Base-by-base conservation (phyloP, 2,329 filamentous ascomycete species). In the Aquanectria penicillioides region DNA sequence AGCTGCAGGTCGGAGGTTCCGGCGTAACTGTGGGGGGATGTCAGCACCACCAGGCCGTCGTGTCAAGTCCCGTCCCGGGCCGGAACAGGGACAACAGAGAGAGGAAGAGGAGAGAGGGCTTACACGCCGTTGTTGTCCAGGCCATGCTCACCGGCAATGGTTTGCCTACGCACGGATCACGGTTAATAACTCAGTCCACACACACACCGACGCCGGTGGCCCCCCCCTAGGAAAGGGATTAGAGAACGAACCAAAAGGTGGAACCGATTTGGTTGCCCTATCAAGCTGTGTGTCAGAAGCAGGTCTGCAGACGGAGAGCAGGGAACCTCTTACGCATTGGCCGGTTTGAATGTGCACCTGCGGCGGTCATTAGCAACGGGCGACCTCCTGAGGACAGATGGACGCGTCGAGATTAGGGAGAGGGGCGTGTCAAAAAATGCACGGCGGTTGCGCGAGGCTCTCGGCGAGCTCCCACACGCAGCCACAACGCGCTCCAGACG, bases 211-310 rank as follows among this genome's bases (percentile, higher is more conserved):
- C n/a, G 17, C 2, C 3, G 12, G 5, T 26, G 3, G 10, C 6
- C 6, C n/a, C n/a, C n/a, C n/a, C n/a, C n/a, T n/a, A n/a, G n/a
- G n/a, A n/a, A n/a, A n/a, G n/a, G n/a, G n/a, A 29, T 29, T 13
- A 29, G 28, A 29, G 28, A 29, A 29, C 29, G 17, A 33, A 48
- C 44, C 95, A 99, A 89, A 99, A 99, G 83, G 95, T 94, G 86
- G 95, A 94, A 94, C 95, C 95, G 74, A 98, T 97, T 92, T 99
- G 95, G 91, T 99, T 99, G 88, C 95, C 95, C 94, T 97, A 75
- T 72, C 61, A 72, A 67, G 59, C 49, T 57, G 75, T 83, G 71
- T 81, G 77, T 70, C 58, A 47, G 34, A n/a, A 10, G 3, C 17
- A 2, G 4, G 7, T 12, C 8, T 12, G 6, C 7, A 5, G 15